Evolutionary conservation across 1,284 basidiomycete genomes (phyloP), one percentile per base, ranked within the genome.

Genomic region (Rhodotorula glutinis): DNA sequence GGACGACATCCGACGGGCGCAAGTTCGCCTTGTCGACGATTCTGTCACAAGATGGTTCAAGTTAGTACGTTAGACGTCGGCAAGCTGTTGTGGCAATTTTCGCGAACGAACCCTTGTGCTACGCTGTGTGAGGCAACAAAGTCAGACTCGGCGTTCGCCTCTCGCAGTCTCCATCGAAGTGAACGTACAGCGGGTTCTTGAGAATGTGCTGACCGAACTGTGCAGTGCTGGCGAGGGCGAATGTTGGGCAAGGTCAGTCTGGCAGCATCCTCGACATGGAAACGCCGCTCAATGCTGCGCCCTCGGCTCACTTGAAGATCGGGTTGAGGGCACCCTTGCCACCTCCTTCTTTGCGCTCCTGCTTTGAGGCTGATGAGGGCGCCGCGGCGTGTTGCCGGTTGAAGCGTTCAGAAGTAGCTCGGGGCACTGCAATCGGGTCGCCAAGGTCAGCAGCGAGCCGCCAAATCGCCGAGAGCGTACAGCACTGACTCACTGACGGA

Each of bases 131-230:
- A 5, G 47, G 11, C 16, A 19, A 16, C 21, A n/a, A 1, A 13
- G 21, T 10, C 44, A 43, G 43, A 44, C 33, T 38, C 7, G 33
- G 33, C 16, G 1, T n/a, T 27, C 4, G 7, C 29, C 8, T 29
- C 23, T 10, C 21, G n/a, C n/a, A 11, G 11, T 38, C 43, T 60
- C 62, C 27, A 30, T 84, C 88, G 76, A 85, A 87, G 82, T 93
- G 89, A 17, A 90, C 91, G 44, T 91, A 90, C 70, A 88, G 83
- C 19, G 92, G 90, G 79, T 95, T 98, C 79, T 96, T 98, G 65
- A 98, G 83, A 74, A 98, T 98, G 81, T 98, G 95, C 79, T 98
- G 94, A 41, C 94, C 94, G 75, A 97, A 96, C 70, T 89, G 84
- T 75, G 92, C 67, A 30, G 69, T 73, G 67, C 71, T 73, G 60